These are phyloP conservation scores for Opeltia flavorubescens DNA, from an alignment of 495 filamentous ascomycete genomes.

Conservation along the genomic window DNA sequence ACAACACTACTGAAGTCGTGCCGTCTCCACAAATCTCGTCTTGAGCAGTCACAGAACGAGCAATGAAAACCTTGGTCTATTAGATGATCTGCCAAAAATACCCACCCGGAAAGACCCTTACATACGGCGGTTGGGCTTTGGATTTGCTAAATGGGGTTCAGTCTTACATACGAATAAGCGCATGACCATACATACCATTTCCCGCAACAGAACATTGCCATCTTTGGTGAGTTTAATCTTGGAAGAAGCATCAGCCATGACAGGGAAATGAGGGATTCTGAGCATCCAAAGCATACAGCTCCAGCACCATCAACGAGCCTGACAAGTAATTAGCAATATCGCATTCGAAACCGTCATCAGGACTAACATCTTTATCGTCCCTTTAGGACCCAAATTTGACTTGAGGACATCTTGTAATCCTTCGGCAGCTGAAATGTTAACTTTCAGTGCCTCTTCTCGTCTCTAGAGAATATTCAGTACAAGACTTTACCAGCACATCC, in stretches of 20 bases:
- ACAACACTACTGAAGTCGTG: slow-evolving; percentile 87
- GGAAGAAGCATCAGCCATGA: slow-evolving; percentile 6
- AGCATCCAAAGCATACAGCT: slow-evolving; percentile 43
- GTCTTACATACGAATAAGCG: slow-evolving; percentile 6
- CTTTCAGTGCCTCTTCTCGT: slow-evolving; percentile 84
- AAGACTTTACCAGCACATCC: slow-evolving; percentile 18
- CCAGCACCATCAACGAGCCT: slow-evolving; percentile 95
- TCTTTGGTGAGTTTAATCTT: slow-evolving; percentile 99
- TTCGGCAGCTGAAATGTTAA: slow-evolving; percentile 94
- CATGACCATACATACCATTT: slow-evolving; percentile 58
- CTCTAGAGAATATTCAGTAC: slow-evolving; percentile 46
- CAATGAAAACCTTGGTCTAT: slow-evolving; percentile 74
- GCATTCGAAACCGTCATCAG: slow-evolving; percentile 7
- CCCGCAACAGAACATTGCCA: slow-evolving; percentile 84
- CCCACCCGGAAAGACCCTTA: slow-evolving; percentile 9
- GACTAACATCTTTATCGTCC: slow-evolving; percentile 89
- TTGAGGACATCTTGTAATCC: slow-evolving; percentile 92
- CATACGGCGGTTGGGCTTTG: slow-evolving; percentile 77
- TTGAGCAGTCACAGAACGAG: slow-evolving; percentile 90
- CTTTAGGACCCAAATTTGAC: slow-evolving; percentile 85
- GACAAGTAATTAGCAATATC: slow-evolving; percentile 15
- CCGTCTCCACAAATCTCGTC: slow-evolving; percentile 98
- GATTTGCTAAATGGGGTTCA: slow-evolving; percentile 44
- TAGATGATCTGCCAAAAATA: slow-evolving; percentile 15
- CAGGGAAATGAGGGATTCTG: neutral